A percentile compares a stretch with the other conserved stretches of the same genome.
Evolutionary conservation across 1,284 basidiomycete species (phyloP).

Genomic region (Trichosporon ovoides): DNA sequence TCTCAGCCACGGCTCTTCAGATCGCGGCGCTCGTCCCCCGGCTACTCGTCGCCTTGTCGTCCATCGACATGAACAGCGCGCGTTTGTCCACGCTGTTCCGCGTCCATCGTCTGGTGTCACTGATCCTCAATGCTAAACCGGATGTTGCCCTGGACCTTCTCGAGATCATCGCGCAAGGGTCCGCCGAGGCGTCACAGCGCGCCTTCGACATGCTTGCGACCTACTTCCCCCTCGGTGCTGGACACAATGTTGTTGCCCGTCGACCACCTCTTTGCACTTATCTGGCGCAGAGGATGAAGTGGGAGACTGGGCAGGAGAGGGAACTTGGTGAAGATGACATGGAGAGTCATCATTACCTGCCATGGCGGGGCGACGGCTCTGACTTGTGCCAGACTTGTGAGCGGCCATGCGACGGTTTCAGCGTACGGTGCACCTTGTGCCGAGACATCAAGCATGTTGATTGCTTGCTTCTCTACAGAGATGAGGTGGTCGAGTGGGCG

Average conservation of each 20-base stretch:
- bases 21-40: conserved; percentile 31
- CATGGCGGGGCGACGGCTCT: conserved; percentile 26
- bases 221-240: conserved; percentile 63
- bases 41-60: conserved; percentile 29
- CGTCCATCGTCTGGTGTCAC: conserved; percentile 57
- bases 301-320: conserved; percentile 36
- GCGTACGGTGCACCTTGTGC: conserved; percentile 35
- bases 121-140: conserved; percentile 59
- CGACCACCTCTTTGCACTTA: conserved; percentile 32
- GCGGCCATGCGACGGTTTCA: conserved; percentile 29
- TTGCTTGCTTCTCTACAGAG: conserved; percentile 24
- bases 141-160: conserved; percentile 66
- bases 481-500: conserved; percentile 23
- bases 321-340: conserved; percentile 31
- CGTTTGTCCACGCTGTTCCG: conserved; percentile 51
- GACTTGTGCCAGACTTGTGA: conserved; percentile 24
- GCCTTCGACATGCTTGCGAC: conserved; percentile 58
- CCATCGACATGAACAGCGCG: conserved; percentile 26
- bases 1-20: conserved; percentile 15
- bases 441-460: conserved; percentile 28
- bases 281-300: conserved; percentile 24
- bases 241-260: conserved; percentile 54
- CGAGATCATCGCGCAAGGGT: conserved; percentile 62
- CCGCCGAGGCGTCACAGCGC: conserved; percentile 47
- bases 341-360: conserved; percentile 33